phyloP scores from a whole-genome alignment of 1,139 yeast genomes.

The Lodderomyces theae region DNA sequence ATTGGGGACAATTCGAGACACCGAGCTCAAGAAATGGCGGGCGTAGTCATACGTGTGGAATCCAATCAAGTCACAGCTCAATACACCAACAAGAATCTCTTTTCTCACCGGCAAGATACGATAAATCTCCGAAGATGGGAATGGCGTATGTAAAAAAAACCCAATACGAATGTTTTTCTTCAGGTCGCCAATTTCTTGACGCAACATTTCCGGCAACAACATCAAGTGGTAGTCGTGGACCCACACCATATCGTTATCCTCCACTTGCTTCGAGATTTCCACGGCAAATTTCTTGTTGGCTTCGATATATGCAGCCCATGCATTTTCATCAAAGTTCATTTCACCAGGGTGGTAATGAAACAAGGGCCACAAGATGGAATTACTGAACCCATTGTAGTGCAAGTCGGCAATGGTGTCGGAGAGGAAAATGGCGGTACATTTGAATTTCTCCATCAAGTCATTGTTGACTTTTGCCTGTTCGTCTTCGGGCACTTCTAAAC shows the following conservation, averaged over 20 bases:
- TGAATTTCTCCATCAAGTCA: slow-evolving; percentile 74
- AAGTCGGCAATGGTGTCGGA: slow-evolving; percentile 88
- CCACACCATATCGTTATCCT: slow-evolving; percentile 91
- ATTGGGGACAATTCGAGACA: slow-evolving; percentile 73
- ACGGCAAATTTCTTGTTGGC: slow-evolving; percentile 85
- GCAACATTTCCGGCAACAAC: slow-evolving; percentile 88
- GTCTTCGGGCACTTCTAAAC: slow-evolving; percentile 76
- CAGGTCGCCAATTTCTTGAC: slow-evolving; percentile 54
- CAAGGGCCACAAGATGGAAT: slow-evolving; percentile 91
- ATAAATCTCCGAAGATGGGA: slow-evolving; percentile 95
- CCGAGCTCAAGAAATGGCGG: slow-evolving; percentile 92
- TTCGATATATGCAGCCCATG: slow-evolving; percentile 97
- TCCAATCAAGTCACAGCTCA: slow-evolving; percentile 92
- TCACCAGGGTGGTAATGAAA: slow-evolving; percentile 99
- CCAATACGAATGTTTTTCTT: slow-evolving; percentile 72
- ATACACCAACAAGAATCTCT: slow-evolving; percentile 86
- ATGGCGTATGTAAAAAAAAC: slow-evolving; percentile 95
- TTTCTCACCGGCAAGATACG: slow-evolving; percentile 92
- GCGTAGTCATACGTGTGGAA: slow-evolving; percentile 99
- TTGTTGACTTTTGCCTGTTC: slow-evolving; percentile 68
- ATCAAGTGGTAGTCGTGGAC: slow-evolving; percentile 96
- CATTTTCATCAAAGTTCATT: slow-evolving; percentile 95
- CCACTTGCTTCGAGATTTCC: slow-evolving; percentile 65
- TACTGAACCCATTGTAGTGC: slow-evolving; percentile 95
- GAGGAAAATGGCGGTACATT: slow-evolving; percentile 86